Percentiles rank a stretch among this genome's conserved stretches.
Evolutionary conservation across 2,329 filamentous ascomycete species (phyloP).

Genomic region (Madurella mycetomatis): DNA sequence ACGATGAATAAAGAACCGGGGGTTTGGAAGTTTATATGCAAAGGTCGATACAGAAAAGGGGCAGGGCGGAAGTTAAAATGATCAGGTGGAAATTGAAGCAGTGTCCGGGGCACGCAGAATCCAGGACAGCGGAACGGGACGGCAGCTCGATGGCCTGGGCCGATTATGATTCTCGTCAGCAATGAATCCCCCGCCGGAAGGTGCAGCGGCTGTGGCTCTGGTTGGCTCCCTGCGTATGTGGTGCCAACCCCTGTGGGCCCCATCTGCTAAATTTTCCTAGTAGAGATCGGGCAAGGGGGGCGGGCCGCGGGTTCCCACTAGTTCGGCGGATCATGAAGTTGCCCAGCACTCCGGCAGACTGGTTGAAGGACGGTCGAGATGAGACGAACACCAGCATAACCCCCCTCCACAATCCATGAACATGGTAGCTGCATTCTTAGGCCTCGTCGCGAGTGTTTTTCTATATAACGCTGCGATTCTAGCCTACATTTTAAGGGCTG

Average conservation of each 20-base stretch:
- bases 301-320: neutral
- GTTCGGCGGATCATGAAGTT: neutral
- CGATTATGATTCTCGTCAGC: constrained; percentile 7
- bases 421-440: neutral
- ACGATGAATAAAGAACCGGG: neutral
- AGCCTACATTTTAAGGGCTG: neutral
- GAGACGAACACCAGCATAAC: constrained; percentile 4
- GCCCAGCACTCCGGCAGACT: neutral
- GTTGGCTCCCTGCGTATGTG: neutral
- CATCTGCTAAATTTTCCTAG: neutral
- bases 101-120: constrained; percentile 1
- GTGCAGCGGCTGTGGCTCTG: constrained; percentile 4
- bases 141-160: neutral
- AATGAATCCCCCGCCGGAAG: constrained; percentile 10
- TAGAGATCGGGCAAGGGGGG: no score
- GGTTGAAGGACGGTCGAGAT: constrained; percentile 1
- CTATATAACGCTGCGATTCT: no score
- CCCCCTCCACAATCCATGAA: neutral
- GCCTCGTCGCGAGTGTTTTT: neutral
- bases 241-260: neutral
- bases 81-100: neutral
- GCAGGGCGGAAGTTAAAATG: neutral
- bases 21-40: neutral
- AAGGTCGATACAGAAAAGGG: neutral
- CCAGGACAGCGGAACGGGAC: neutral